phyloP scores from a whole-genome alignment of 2,329 filamentous ascomycete genomes.

The Venturia asperata region DNA sequence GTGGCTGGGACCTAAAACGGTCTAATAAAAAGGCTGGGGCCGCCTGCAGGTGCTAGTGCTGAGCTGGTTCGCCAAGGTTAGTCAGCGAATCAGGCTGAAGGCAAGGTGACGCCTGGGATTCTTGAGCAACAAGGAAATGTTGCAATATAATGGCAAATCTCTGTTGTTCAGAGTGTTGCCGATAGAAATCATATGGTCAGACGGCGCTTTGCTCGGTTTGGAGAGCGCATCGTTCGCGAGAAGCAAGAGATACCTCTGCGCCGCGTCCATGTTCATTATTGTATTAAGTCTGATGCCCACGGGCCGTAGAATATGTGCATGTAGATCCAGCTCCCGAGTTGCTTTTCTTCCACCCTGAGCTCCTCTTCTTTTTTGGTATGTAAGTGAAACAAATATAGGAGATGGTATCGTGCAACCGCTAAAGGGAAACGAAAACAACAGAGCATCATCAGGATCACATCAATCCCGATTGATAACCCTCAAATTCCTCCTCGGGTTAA shows the following conservation, averaged over 20 bases:
- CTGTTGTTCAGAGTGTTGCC: background rate
- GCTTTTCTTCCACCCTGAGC: background rate
- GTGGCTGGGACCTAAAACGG: slow-evolving; percentile 1
- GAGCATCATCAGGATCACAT: background rate
- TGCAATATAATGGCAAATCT: background rate
- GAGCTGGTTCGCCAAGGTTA: no score
- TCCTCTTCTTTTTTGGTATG: background rate
- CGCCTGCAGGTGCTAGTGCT: no score
- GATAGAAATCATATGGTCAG: background rate
- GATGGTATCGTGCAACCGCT: slow-evolving; percentile 17
- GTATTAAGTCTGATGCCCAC: background rate
- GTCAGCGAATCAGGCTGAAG: background rate
- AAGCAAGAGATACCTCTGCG: no score
- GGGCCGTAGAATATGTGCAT: background rate
- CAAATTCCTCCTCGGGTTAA: slow-evolving; percentile 62
- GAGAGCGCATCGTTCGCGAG: background rate
- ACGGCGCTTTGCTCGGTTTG: background rate
- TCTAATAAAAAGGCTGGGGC: background rate
- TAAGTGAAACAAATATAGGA: background rate
- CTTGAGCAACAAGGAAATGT: background rate
- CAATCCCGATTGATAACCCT: slow-evolving; percentile 58
- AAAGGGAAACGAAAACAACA: background rate
- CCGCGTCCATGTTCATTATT: background rate
- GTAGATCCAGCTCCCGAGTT: background rate
- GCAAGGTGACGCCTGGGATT: background rate